Evolutionary conservation across 352 stramenopile species (phyloP).

Genomic region (Phytophthora pini): DNA sequence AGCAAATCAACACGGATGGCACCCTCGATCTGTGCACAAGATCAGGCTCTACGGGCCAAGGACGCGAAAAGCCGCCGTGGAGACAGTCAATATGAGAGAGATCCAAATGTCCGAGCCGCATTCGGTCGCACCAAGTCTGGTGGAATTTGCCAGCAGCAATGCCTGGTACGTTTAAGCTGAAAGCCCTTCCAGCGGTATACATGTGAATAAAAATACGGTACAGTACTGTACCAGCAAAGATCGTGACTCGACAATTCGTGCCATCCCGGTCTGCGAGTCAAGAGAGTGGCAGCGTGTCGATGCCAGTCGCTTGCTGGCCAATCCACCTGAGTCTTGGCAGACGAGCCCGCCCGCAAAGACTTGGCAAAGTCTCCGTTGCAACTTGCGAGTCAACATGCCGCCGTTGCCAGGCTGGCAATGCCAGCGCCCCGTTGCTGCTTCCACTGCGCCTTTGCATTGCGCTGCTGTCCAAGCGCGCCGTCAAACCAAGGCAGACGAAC

Average conservation of each 20-base stretch:
- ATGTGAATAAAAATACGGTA: no score
- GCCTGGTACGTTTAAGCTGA: no score
- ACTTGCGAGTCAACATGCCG: neutral
- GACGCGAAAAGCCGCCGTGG: conserved; percentile 15
- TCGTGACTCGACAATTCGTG: conserved; percentile 23
- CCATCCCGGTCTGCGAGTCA: neutral
- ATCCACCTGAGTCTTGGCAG: conserved; percentile 26
- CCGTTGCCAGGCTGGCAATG: no score
- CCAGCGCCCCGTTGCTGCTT: neutral
- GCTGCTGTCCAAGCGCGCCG: neutral
- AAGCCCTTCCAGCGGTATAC: no score
- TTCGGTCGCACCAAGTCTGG: neutral
- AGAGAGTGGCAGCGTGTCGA: conserved; percentile 21
- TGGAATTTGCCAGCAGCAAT: neutral
- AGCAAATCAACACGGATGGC: conserved; percentile 27
- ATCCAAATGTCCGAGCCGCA: conserved; percentile 12
- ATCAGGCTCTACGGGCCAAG: conserved; percentile 6
- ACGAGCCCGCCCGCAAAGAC: conserved; percentile 5
- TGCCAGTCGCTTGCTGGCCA: conserved; percentile 27
- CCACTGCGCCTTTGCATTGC: no score
- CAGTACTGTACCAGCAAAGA: no score
- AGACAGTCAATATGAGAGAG: conserved; percentile 28
- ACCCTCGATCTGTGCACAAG: conserved; percentile 16
- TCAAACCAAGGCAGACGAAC: conserved; percentile 30
- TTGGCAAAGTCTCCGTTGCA: conserved; percentile 11